Conservation (phyloP, 1,284 basidiomycete genomes). For the Pterulicium gracile region DNA sequence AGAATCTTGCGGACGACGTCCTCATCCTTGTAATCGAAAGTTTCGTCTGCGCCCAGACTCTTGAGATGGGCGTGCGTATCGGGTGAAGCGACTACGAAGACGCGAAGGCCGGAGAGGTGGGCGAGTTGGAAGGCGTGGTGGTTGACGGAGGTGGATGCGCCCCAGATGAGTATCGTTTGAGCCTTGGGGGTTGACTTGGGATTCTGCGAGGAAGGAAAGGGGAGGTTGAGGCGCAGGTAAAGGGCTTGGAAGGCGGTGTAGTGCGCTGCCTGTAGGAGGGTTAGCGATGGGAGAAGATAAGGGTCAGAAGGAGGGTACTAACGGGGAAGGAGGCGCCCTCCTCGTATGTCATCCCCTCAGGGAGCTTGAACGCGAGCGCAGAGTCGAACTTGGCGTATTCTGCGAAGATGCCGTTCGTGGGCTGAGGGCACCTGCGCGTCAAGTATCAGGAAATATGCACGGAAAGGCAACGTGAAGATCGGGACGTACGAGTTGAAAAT, state of each 20-base stretch:
- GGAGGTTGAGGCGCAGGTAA: conserved; percentile 9
- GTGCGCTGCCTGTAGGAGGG: not conserved
- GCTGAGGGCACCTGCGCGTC: no score
- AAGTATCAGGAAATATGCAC: no score
- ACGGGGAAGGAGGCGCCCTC: conserved; percentile 6
- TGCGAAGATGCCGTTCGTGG: not conserved
- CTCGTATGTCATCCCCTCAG: conserved; percentile 6
- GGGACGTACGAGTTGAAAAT: no score
- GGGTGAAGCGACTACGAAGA: conserved; percentile 25
- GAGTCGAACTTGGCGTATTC: not conserved
- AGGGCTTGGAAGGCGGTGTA: conserved; percentile 11
- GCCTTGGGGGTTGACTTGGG: conserved; percentile 3
- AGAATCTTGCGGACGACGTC: conserved; percentile 11
- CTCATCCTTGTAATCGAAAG: conserved; percentile 19
- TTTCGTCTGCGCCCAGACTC: conserved; percentile 24
- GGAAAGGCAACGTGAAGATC: no score
- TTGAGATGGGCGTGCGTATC: conserved; percentile 24
- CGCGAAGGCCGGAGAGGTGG: conserved; percentile 20
- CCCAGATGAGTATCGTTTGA: no score
- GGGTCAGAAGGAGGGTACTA: not conserved
- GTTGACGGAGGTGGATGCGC: conserved; percentile 23
- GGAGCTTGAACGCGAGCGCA: not conserved
- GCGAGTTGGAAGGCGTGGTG: conserved; percentile 28
- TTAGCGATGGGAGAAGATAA: not conserved
- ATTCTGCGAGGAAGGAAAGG: conserved; percentile 3